A percentile compares a stretch with the other conserved stretches of the same genome.
Conservation (phyloP, 2,329 filamentous ascomycete species). For the Nemania sp. region DNA sequence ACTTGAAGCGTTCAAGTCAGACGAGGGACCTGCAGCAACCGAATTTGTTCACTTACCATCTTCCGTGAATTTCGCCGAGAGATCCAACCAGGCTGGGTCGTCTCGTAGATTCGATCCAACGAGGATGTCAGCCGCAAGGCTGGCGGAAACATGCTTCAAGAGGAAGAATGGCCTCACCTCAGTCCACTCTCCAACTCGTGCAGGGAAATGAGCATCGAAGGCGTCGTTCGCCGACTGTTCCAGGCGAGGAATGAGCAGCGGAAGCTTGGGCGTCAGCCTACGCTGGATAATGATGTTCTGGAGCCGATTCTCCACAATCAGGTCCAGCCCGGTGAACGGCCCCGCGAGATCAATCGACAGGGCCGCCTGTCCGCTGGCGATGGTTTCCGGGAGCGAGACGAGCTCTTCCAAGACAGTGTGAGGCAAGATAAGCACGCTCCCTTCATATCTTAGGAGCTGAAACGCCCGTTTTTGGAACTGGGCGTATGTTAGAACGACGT, state of each 20-base stretch:
- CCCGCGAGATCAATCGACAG: conserved; percentile 8
- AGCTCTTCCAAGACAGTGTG: conserved; percentile 9
- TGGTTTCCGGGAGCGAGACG: neutral
- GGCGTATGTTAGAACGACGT: too few relatives aligned
- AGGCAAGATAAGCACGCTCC: neutral
- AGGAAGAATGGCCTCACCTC: neutral
- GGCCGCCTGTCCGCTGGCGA: neutral
- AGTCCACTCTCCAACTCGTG: neutral
- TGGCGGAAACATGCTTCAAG: neutral
- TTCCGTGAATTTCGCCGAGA: neutral
- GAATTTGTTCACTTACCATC: neutral
- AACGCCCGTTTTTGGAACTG: neutral
- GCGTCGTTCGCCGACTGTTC: neutral
- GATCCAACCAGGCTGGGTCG: neutral
- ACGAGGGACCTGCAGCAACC: neutral
- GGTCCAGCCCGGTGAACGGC: conserved; percentile 1
- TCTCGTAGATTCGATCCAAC: neutral
- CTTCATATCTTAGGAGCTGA: neutral
- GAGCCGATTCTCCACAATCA: conserved; percentile 11
- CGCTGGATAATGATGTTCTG: conserved; percentile 16
- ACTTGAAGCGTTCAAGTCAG: neutral
- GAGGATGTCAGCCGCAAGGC: neutral
- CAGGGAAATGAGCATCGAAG: neutral
- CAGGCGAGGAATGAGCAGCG: neutral
- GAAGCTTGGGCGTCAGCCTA: conserved; percentile 9